phyloP scores from a whole-genome alignment of 164 flowering plant species.

The Berberis vulgaris region DNA sequence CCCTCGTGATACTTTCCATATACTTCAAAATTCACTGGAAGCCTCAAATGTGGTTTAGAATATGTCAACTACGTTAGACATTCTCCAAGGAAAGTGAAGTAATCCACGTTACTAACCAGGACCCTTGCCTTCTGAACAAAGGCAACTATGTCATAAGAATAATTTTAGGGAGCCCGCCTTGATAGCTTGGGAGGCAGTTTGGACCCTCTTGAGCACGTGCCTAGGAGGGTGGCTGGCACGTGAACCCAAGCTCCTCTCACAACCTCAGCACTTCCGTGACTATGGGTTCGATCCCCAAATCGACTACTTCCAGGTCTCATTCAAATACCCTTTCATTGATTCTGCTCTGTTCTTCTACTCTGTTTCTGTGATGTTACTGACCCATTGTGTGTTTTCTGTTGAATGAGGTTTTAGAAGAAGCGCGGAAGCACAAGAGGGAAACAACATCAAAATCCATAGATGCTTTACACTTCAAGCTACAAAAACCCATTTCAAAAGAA shows the following conservation, averaged over 20 bases:
- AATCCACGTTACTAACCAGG: too few relatives aligned
- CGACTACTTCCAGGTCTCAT: conserved; percentile 66
- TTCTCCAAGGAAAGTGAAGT: too few relatives aligned
- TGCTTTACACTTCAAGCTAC: conserved; percentile 64
- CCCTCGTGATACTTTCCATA: too few relatives aligned
- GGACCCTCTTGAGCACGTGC: too few relatives aligned
- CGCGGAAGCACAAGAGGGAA: conserved; percentile 52
- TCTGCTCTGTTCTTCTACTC: neutral
- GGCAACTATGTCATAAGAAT: too few relatives aligned
- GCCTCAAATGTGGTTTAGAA: too few relatives aligned
- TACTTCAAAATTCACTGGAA: too few relatives aligned
- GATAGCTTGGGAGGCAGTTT: too few relatives aligned
- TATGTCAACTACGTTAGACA: too few relatives aligned
- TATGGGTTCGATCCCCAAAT: conserved; percentile 89
- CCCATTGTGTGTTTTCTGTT: neutral
- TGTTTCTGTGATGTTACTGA: neutral
- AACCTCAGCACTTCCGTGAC: conserved; percentile 80
- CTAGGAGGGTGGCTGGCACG: too few relatives aligned
- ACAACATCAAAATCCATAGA: conserved; percentile 42
- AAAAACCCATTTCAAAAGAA: conserved; percentile 67
- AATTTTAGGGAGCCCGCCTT: too few relatives aligned
- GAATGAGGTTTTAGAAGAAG: conserved; percentile 64
- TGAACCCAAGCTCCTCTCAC: conserved; percentile 16
- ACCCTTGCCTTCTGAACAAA: too few relatives aligned
- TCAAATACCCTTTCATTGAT: neutral